Base-by-base conservation (phyloP, 1,139 yeast genomes). In the Zygosaccharomyces pseudobailii region DNA sequence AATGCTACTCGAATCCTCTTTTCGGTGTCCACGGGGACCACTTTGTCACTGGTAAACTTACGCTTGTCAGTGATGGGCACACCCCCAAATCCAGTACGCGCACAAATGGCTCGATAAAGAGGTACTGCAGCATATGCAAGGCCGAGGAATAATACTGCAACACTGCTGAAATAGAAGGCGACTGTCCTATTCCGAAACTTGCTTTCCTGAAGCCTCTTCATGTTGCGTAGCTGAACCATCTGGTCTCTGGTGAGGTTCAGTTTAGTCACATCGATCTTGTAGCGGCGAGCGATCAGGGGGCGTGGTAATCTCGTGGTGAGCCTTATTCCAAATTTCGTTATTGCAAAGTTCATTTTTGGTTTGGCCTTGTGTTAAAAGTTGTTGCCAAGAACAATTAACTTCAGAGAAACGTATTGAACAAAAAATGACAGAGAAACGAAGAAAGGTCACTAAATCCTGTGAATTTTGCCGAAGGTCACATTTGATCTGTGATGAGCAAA, bases 81-180 rank as follows among this genome's bases (percentile, higher is more conserved):
- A 41, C 99, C 99, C 43, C 92, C 96, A 78, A 86, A 92, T 0
- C 98, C 98, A 0, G 97, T 90, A 68, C 96, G 79, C 59, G 90
- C 88, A 72, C 99, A 94, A 39, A 94, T 75, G 20, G 92, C 90
- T 56, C 97, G 73, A 66, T 94, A 94, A 20, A 94, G 70, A 3
- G 98, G 97, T 8, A 94, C 98, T 1, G 97, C 88, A 8, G 92
- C 87, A 67, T 89, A 92, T 0, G 96, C 77, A 21, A 92, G 71
- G 0, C 97, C 92, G 40, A 88, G 70, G 52, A 88, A 87, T 7
- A 82, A 71, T 25, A 92, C 71, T 10, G 84, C 83, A 36, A 88
- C 71, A 23, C 95, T 82, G 1, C 83, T 71, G 1, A 92, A 72
- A 64, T 90, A 90, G 62, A 84, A 78, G 4, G 84, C 80, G 8